A percentile compares a stretch with the other conserved stretches of the same genome.
These are phyloP conservation scores for Capronia coronata DNA, from an alignment of 2,329 filamentous ascomycete species.

Conservation along the genomic window DNA sequence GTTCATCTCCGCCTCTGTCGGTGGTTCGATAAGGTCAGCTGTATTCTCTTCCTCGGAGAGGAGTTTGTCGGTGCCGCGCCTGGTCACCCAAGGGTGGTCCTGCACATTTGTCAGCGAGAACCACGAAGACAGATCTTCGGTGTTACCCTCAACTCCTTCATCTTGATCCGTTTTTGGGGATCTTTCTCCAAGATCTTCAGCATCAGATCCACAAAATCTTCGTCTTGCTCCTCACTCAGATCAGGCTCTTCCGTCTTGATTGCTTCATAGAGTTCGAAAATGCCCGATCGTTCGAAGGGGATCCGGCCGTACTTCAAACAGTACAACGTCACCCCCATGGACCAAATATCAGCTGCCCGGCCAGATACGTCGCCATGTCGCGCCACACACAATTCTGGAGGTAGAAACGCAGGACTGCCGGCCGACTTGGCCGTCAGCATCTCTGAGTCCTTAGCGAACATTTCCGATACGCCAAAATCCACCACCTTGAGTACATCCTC, in stretches of 20 bases:
- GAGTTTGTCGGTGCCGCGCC: conserved; percentile 66
- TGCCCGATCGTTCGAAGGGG: conserved; percentile 71
- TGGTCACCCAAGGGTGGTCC: conserved; percentile 92
- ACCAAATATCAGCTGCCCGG: conserved; percentile 91
- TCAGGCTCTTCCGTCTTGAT: conserved; percentile 66
- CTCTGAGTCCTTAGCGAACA: conserved; percentile 81
- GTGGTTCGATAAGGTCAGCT: conserved; percentile 67
- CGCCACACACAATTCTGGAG: conserved; percentile 82
- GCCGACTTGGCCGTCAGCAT: conserved; percentile 93
- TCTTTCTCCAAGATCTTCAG: conserved; percentile 72
- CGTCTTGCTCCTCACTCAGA: conserved; percentile 58
- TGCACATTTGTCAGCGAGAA: conserved; percentile 36
- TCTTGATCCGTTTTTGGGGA: conserved; percentile 71
- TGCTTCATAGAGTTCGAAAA: conserved; percentile 82
- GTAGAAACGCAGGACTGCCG: conserved; percentile 88
- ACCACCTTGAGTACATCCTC: conserved; percentile 95
- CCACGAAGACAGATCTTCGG: not conserved
- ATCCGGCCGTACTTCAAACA: conserved; percentile 84
- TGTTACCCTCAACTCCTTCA: conserved; percentile 73
- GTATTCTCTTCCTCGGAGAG: conserved; percentile 82
- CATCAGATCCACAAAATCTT: conserved; percentile 69
- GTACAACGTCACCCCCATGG: conserved; percentile 92
- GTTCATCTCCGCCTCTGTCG: conserved; percentile 84
- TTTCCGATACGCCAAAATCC: conserved; percentile 98
- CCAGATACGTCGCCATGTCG: conserved; percentile 84